These are phyloP conservation scores for Glycyrrhiza uralensis DNA, from an alignment of 306 rosid species.

Conservation along the genomic window DNA sequence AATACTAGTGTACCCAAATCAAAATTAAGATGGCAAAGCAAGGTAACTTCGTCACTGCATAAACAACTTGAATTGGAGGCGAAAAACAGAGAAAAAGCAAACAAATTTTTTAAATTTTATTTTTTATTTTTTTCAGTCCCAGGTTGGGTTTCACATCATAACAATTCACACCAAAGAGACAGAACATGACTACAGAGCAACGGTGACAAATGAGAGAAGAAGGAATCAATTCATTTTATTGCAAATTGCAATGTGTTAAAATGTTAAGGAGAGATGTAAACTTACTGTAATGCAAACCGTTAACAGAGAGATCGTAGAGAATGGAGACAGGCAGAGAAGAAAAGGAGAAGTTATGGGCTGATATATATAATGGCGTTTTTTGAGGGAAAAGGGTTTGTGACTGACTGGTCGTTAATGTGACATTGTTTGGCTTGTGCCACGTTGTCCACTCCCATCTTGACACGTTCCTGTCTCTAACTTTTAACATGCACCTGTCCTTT, in stretches of 20 bases:
- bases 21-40: too few relatives aligned
- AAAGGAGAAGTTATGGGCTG: neutral
- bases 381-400: neutral
- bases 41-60: neutral
- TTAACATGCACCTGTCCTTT: neutral
- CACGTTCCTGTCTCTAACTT: neutral
- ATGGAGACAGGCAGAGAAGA: neutral
- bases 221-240: neutral
- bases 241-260: neutral
- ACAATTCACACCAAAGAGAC: neutral
- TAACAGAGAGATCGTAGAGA: neutral
- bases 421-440: neutral
- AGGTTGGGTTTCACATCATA: neutral
- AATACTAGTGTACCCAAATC: too few relatives aligned
- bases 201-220: neutral
- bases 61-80: neutral
- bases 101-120: neutral
- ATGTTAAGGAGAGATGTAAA: neutral
- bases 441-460: constrained; percentile 18
- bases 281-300: neutral
- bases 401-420: neutral
- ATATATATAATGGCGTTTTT: neutral
- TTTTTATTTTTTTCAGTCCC: neutral
- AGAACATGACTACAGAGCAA: neutral
- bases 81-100: neutral